phyloP scores from a whole-genome alignment of 2,329 filamentous ascomycete species.

The Botrytis byssoidea region DNA sequence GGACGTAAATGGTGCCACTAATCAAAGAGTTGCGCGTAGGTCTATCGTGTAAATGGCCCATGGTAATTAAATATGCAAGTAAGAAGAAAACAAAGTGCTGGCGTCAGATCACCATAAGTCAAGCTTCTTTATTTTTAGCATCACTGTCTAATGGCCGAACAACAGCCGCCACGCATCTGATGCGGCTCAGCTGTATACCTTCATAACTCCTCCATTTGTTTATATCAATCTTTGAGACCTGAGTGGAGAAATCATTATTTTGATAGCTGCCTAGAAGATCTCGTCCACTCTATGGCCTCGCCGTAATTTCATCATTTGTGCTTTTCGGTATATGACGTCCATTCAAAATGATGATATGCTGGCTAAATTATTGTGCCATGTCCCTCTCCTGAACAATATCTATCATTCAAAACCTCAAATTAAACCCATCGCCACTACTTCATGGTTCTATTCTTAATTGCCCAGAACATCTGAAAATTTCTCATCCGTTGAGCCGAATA shows the following conservation, averaged over 20 bases:
- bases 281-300: neutral
- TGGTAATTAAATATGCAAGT: neutral
- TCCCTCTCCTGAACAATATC: neutral
- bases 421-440: neutral
- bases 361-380: neutral
- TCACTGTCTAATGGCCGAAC: neutral
- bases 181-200: constrained; percentile 3
- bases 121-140: constrained; percentile 10
- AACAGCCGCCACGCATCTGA: neutral
- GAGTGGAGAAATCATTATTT: neutral
- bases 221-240: neutral
- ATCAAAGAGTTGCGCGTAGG: neutral
- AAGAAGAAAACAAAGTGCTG: neutral
- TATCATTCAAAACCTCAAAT: neutral
- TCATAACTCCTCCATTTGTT: neutral
- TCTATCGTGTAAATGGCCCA: no score
- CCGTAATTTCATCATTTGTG: neutral
- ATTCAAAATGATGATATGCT: neutral
- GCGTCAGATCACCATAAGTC: neutral
- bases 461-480: neutral
- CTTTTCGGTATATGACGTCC: neutral
- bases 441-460: neutral
- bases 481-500: neutral
- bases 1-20: neutral
- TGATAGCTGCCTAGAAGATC: neutral